A percentile compares a stretch with the other conserved stretches of the same genome.
Evolutionary conservation across 768 basidiomycete genomes (phyloP).

Genomic region (Cystoderma amianthinum): DNA sequence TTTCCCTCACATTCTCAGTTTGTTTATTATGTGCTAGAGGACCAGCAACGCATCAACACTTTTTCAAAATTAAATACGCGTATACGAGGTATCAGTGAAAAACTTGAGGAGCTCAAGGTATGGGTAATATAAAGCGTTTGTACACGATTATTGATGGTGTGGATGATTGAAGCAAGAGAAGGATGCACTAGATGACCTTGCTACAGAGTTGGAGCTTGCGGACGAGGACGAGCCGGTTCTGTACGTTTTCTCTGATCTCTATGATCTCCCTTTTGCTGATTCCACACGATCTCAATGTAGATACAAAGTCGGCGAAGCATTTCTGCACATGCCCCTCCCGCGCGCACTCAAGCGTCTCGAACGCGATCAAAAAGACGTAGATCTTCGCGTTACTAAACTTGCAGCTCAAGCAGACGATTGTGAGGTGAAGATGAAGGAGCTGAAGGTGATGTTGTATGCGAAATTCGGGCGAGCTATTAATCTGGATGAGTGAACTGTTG

Average conservation of each 20-base stretch:
- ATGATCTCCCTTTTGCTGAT: not conserved
- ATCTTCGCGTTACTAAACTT: conserved; percentile 45
- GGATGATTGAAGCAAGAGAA: conserved; percentile 75
- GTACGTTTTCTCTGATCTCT: conserved; percentile 32
- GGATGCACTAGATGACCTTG: conserved; percentile 86
- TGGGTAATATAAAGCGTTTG: conserved; percentile 3
- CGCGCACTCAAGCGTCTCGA: conserved; percentile 69
- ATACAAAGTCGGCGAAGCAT: conserved; percentile 87
- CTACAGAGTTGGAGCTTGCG: conserved; percentile 81
- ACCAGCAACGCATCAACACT: conserved; percentile 85
- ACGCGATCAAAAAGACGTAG: conserved; percentile 56
- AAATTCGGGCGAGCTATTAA: conserved; percentile 94
- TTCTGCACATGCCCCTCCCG: conserved; percentile 68
- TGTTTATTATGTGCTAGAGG: conserved; percentile 34
- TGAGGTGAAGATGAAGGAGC: conserved; percentile 70
- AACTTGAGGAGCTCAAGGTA: conserved; percentile 70
- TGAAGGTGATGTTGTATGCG: conserved; percentile 77
- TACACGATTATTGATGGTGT: conserved; percentile 4
- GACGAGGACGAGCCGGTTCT: conserved; percentile 79
- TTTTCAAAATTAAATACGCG: conserved; percentile 91
- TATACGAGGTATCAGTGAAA: conserved; percentile 63
- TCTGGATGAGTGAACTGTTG: conserved; percentile 62
- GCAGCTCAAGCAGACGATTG: conserved; percentile 52
- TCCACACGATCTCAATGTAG: conserved; percentile 27
- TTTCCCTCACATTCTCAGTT: not conserved